These are phyloP conservation scores for Leccinum disarticulatum DNA, from an alignment of 768 basidiomycete genomes.

Conservation along the genomic window DNA sequence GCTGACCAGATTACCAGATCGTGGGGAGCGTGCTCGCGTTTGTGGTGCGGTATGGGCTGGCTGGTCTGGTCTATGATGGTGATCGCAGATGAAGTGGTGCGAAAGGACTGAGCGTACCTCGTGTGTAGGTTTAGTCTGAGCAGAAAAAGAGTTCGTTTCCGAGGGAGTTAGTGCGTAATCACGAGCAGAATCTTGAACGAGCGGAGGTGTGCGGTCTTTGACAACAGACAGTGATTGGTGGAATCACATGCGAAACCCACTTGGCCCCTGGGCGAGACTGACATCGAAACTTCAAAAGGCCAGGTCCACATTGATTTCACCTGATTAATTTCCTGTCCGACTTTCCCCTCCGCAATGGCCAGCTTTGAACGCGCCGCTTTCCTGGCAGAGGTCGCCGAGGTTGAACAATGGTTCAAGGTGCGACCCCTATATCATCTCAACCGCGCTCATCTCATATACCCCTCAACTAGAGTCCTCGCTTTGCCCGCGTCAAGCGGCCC, in stretches of 20 bases:
- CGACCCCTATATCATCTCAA: slow-evolving; percentile 22
- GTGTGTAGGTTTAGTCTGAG: background rate
- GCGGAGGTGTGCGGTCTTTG: slow-evolving; percentile 2
- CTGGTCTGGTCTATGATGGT: slow-evolving; percentile 87
- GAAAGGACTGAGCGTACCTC: background rate
- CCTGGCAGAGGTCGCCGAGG: slow-evolving; percentile 76
- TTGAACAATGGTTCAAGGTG: slow-evolving; percentile 95
- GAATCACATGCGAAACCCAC: slow-evolving; percentile 22
- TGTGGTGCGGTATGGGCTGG: slow-evolving; percentile 84
- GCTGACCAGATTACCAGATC: slow-evolving; percentile 42
- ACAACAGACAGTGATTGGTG: slow-evolving; percentile 9
- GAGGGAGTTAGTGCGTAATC: slow-evolving; percentile 28
- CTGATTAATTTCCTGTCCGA: background rate
- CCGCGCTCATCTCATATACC: background rate
- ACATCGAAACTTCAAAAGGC: slow-evolving; percentile 22
- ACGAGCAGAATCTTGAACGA: slow-evolving; percentile 5
- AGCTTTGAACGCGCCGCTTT: slow-evolving; percentile 64
- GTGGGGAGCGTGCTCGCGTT: slow-evolving; percentile 82
- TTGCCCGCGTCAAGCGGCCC: slow-evolving; percentile 81
- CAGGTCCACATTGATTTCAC: background rate
- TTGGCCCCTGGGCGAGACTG: background rate
- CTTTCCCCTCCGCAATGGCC: slow-evolving; percentile 45
- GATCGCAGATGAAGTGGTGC: slow-evolving; percentile 61
- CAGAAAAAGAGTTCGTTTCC: background rate
- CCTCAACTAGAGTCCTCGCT: slow-evolving; percentile 72